Evolutionary conservation across 148 eudicot species (phyloP).

Genomic region (Selenicereus undatus): DNA sequence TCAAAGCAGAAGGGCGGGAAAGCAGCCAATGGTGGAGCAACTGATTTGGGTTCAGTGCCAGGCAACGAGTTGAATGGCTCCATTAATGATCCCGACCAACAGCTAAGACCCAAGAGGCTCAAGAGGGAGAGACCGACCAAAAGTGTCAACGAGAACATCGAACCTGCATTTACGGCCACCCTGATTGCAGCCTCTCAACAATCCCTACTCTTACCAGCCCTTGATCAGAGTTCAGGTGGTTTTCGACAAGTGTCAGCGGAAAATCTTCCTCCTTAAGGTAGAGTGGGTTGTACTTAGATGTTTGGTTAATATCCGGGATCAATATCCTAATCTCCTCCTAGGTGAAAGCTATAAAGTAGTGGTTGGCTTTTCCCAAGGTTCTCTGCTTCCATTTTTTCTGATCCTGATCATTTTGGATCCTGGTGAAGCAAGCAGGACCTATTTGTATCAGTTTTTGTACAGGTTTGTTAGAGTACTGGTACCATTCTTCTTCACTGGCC

Average conservation of each 20-base stretch:
- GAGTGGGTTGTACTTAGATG: conserved; percentile 1
- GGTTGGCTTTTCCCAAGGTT: background rate
- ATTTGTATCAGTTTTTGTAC: conserved; percentile 25
- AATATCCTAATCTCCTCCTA: background rate
- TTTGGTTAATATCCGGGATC: background rate
- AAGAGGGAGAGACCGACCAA: conserved; percentile 88
- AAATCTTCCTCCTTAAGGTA: background rate
- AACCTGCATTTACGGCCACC: conserved; percentile 60
- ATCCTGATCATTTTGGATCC: conserved; percentile 10
- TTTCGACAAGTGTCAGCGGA: conserved; percentile 1
- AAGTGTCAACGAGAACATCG: conserved; percentile 80
- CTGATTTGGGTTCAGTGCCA: conserved; percentile 33
- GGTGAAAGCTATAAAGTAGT: background rate
- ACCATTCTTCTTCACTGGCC: conserved; percentile 21
- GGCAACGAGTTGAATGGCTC: conserved; percentile 45
- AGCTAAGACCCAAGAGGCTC: conserved; percentile 59
- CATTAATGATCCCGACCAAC: conserved; percentile 28
- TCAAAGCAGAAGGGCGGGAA: conserved; percentile 43
- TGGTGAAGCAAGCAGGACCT: conserved; percentile 10
- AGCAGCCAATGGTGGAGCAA: conserved; percentile 24
- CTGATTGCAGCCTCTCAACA: conserved; percentile 20
- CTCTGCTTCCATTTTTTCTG: conserved; percentile 27
- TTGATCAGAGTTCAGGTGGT: conserved; percentile 15
- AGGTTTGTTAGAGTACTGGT: conserved; percentile 16
- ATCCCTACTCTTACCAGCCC: conserved; percentile 22